These are phyloP conservation scores for Hanseniaspora valbyensis DNA, from an alignment of 805 yeast genomes.

Conservation along the genomic window DNA sequence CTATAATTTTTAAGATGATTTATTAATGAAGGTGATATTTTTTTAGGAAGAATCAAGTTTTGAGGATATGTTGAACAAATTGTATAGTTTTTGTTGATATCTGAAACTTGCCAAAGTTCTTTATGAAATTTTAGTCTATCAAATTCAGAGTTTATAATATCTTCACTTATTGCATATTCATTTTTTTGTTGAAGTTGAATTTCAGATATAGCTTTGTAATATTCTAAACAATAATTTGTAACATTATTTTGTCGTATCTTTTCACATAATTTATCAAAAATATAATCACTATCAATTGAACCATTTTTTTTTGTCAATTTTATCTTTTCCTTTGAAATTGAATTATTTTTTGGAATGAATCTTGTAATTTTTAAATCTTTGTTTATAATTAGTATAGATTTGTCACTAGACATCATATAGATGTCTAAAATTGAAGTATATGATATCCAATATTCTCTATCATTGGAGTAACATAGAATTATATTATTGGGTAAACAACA, in stretches of 20 bases:
- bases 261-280: not conserved
- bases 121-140: constrained; percentile 5
- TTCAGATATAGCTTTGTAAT: not conserved
- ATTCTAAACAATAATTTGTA: not conserved
- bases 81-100: constrained; percentile 50
- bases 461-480: not conserved
- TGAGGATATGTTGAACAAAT: constrained; percentile 71
- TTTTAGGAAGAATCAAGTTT: constrained; percentile 54
- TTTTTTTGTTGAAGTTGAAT: too few species aligned
- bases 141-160: not conserved
- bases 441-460: constrained; percentile 8
- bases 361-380: not conserved
- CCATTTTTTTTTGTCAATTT: too few species aligned
- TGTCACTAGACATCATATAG: not conserved
- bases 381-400: not conserved
- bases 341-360: not conserved
- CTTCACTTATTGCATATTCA: not conserved
- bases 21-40: constrained; percentile 70
- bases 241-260: not conserved
- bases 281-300: too few species aligned
- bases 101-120: constrained; percentile 58
- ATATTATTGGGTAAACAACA: not conserved
- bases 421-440: constrained; percentile 5
- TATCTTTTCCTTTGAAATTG: not conserved
- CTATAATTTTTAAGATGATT: constrained; percentile 76